Evolutionary conservation across 140 eudicot species (phyloP).

Genomic region (Senecio squalidus): DNA sequence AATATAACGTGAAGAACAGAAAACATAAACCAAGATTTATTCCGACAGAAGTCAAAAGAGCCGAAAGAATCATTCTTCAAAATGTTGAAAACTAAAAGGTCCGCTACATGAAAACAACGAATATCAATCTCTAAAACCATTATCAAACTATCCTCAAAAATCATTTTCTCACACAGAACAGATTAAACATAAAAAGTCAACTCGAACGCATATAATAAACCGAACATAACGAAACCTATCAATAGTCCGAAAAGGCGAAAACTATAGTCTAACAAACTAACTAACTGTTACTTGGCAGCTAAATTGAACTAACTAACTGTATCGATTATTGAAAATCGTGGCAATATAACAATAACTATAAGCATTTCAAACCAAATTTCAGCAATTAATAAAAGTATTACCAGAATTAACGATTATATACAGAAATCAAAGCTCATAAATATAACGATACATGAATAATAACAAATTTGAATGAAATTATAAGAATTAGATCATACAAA

Average conservation of each 20-base stretch:
- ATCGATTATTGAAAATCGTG: too few relatives aligned
- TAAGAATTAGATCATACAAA: constrained; percentile 10
- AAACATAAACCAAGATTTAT: constrained; percentile 75
- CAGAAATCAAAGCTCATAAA: background rate
- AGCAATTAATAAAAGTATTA: constrained; percentile 7
- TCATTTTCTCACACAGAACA: background rate
- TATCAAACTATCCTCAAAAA: constrained; percentile 1
- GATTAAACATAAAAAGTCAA: background rate
- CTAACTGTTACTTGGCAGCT: too few relatives aligned
- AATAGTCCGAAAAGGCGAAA: background rate
- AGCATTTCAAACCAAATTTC: background rate
- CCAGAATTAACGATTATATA: constrained; percentile 13
- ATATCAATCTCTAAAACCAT: constrained; percentile 14
- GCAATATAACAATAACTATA: too few relatives aligned
- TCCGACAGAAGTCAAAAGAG: constrained; percentile 89
- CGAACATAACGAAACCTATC: background rate
- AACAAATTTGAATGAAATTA: constrained; percentile 10
- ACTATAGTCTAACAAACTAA: background rate
- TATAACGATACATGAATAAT: background rate
- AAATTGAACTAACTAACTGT: too few relatives aligned
- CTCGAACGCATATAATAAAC: background rate
- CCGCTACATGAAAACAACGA: constrained; percentile 12
- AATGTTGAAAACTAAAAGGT: constrained; percentile 9
- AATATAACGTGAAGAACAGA: constrained; percentile 52
- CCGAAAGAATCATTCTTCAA: constrained; percentile 77